Evolutionary conservation across 257 asterid species (phyloP).

Genomic region (Solanum sitiens): DNA sequence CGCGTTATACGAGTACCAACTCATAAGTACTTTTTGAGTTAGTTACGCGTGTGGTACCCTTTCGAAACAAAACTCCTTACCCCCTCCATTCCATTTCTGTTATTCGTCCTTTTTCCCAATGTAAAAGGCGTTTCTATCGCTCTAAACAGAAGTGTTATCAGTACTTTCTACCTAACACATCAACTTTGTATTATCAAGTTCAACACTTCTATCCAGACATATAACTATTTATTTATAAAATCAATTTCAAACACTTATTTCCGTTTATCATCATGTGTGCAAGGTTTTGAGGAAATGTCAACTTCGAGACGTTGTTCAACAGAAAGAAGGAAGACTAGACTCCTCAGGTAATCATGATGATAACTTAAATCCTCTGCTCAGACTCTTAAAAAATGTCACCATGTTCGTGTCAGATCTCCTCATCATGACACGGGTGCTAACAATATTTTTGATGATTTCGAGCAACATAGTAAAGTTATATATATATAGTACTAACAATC

Average conservation of each 20-base stretch:
- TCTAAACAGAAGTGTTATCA: neutral
- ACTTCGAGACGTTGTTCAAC: constrained; percentile 16
- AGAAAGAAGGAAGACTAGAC: constrained; percentile 14
- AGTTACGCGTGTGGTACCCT: neutral
- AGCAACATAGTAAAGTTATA: neutral
- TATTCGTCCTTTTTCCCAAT: neutral
- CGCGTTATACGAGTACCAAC: neutral
- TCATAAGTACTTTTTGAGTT: neutral
- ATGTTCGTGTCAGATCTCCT: neutral
- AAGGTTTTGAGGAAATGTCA: constrained; percentile 21
- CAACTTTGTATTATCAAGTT: neutral
- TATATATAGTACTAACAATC: neutral
- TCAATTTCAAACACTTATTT: neutral
- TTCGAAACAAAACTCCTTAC: too few relatives aligned
- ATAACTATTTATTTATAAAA: neutral
- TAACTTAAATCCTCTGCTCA: neutral
- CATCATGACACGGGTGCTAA: neutral
- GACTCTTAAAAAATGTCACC: neutral
- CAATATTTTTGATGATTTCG: neutral
- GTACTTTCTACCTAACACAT: neutral
- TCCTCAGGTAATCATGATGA: constrained; percentile 13
- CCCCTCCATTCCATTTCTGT: neutral
- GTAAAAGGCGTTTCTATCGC: neutral
- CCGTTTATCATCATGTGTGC: neutral
- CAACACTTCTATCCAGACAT: neutral